Conservation (phyloP, 163 green algal species). For the Volvox carteri region DNA sequence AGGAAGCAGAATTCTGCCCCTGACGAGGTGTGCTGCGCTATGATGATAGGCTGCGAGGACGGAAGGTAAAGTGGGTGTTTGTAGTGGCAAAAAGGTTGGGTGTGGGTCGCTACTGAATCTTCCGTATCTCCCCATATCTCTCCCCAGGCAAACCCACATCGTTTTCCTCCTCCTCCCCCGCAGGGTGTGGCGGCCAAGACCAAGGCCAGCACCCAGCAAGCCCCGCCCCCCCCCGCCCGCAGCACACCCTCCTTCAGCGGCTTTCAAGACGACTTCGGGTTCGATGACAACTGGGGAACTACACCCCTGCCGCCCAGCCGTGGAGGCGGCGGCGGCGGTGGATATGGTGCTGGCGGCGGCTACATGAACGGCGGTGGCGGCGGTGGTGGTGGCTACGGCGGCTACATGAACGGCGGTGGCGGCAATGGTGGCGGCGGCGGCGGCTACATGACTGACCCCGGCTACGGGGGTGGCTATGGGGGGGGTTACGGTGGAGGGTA, state of each 20-base stretch:
- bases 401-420: not conserved
- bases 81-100: no score
- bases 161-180: no score
- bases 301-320: not conserved
- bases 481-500: not conserved
- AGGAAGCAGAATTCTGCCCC: no score
- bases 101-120: no score
- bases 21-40: no score
- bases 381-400: not conserved
- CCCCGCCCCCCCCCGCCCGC: not conserved
- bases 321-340: constrained; percentile 8
- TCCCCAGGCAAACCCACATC: no score
- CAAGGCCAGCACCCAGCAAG: not conserved
- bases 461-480: not conserved
- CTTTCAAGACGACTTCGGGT: constrained; percentile 27
- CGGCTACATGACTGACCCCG: constrained; percentile 17
- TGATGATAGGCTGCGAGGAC: no score
- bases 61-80: no score
- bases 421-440: constrained; percentile 17
- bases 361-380: constrained; percentile 22
- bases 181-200: not conserved
- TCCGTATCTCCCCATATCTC: no score
- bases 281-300: constrained; percentile 27
- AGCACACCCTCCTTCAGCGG: not conserved
- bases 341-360: not conserved